A percentile compares a stretch with the other conserved stretches of the same genome.
These are phyloP conservation scores for Fusarium miscanthi DNA, from an alignment of 2,329 filamentous ascomycete species.

Conservation along the genomic window DNA sequence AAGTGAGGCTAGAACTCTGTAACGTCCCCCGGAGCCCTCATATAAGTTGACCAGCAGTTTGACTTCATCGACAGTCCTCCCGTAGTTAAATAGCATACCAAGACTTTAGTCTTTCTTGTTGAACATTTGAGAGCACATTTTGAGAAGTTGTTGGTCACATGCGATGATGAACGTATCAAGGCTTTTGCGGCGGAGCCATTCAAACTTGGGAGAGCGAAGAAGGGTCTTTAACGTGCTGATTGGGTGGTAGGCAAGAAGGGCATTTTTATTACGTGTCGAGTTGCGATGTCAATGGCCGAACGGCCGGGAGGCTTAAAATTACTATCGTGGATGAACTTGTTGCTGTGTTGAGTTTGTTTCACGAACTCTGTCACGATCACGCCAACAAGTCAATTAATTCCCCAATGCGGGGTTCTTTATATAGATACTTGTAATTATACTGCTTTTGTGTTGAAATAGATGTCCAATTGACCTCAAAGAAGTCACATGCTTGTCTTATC, in stretches of 20 bases:
- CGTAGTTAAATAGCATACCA: not conserved
- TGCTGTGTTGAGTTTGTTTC: not conserved
- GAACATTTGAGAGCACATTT: not conserved
- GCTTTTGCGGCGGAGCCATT: not conserved
- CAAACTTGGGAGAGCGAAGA: too few relatives aligned
- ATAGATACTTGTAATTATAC: rapidly evolving
- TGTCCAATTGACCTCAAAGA: not conserved
- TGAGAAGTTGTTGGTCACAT: not conserved
- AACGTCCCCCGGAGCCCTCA: slow-evolving; percentile 40
- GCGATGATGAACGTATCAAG: slow-evolving; percentile 1
- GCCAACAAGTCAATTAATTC: not conserved
- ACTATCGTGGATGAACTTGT: not conserved
- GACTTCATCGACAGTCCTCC: not conserved
- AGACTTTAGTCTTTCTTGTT: slow-evolving; percentile 16
- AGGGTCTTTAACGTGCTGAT: not conserved
- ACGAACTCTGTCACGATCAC: not conserved
- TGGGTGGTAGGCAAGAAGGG: slow-evolving; percentile 6
- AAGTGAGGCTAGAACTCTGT: slow-evolving; percentile 43
- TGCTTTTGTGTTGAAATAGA: rapidly evolving
- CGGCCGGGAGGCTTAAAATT: not conserved
- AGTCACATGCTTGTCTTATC: not conserved
- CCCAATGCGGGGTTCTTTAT: not conserved
- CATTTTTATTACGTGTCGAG: slow-evolving; percentile 14
- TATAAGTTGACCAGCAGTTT: slow-evolving; percentile 31
- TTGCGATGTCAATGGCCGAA: rapidly evolving